Evolutionary conservation across 2,329 filamentous ascomycete genomes (phyloP), one percentile per base, ranked within the genome.

Genomic region (Fusarium foetens): DNA sequence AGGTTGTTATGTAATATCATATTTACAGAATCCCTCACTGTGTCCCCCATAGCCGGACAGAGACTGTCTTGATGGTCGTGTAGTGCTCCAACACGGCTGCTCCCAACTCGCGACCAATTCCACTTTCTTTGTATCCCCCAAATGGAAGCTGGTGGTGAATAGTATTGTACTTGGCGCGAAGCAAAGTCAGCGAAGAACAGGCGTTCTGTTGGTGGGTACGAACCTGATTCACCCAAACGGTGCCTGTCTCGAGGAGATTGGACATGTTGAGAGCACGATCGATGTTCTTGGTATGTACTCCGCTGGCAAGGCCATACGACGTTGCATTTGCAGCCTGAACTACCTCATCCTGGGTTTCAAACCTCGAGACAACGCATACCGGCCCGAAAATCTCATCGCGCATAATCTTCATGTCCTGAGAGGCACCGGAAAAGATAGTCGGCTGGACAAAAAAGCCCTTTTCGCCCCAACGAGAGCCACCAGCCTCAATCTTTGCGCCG

Each of bases 1-100:
- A n/a, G n/a, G n/a, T n/a, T n/a, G n/a, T n/a, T n/a, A n/a, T n/a
- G n/a, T n/a, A n/a, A n/a, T n/a, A n/a, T n/a, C n/a, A 46, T 1
- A 29, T 2, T 3, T 29, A 14, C 0, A 21, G 3, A 14, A 3
- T 0, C 1, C 9, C 4, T 48, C 19, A 29, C 12, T 31, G 27
- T 4, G 21, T 31, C 14, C 27, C 45, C 17, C 27, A 48, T 2
- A 48, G 27, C 7, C 45, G 27, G 5, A 48, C 5, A 31, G 45
- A 48, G 2, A 31, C 27, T 17, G 27, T 48, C 27, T 48, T 48
- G 14, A n/a, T 48, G 7, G 45, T 48, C 10, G 45, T 48, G 27
- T 48, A 48, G 10, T 3, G n/a, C 3, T 48, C 45, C 21, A 48
- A n/a, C 27, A 48, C 45, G 4, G 45, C 45, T 6, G 45, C 45